phyloP scores from a whole-genome alignment of 2,329 filamentous ascomycete species.

The Talaromyces sp. region DNA sequence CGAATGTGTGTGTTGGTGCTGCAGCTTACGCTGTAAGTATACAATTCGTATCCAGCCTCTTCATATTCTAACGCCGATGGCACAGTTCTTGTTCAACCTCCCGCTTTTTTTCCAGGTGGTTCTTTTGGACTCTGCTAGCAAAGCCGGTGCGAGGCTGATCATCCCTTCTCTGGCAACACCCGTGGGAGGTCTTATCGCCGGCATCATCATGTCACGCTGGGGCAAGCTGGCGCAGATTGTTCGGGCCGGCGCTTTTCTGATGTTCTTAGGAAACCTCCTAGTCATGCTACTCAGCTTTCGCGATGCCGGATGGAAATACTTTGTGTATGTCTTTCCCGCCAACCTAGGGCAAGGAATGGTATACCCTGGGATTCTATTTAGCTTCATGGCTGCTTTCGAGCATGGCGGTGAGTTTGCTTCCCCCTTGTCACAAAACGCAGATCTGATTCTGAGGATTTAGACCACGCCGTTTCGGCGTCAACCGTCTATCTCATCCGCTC shows the following conservation, averaged over 20 bases:
- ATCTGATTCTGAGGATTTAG: conserved; percentile 27
- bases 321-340: conserved; percentile 42
- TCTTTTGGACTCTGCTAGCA: conserved; percentile 40
- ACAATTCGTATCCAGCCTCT: neutral
- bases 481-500: conserved; percentile 62
- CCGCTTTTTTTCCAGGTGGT: conserved; percentile 43
- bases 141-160: conserved; percentile 40
- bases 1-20: conserved; percentile 59
- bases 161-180: conserved; percentile 45
- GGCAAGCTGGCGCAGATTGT: conserved; percentile 40
- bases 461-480: conserved; percentile 60
- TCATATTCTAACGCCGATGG: neutral
- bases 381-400: conserved; percentile 58
- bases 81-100: conserved; percentile 44
- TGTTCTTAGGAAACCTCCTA: conserved; percentile 41
- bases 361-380: conserved; percentile 53
- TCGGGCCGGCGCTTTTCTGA: conserved; percentile 36
- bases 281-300: conserved; percentile 38
- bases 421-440: neutral
- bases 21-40: conserved; percentile 55
- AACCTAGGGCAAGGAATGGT: conserved; percentile 46
- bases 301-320: conserved; percentile 43
- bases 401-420: conserved; percentile 47
- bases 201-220: conserved; percentile 46
- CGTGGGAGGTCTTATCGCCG: conserved; percentile 40